Base-by-base conservation (phyloP, 495 filamentous ascomycete species). In the Xanthoparmelia taractica region DNA sequence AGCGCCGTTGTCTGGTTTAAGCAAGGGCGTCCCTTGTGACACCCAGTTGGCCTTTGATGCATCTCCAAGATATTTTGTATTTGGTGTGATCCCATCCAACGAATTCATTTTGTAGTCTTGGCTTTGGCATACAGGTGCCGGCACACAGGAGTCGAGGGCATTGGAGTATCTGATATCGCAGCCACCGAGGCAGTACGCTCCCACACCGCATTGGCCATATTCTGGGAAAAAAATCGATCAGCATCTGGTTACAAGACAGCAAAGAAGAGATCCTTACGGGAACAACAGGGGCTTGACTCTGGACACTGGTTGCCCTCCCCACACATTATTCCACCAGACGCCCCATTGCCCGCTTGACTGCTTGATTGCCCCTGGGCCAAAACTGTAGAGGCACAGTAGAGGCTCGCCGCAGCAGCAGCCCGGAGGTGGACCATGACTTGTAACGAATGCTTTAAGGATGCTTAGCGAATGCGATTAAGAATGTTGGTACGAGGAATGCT, bases 141-240 rank as follows among this genome's bases (percentile, higher is more conserved):
- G 89, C n/a, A 87, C 85, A 73, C 94, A 98, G 4, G 94, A 87
- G 62, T 92, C 85, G 68, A 97, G 78, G 7, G 82, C 81, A 76
- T 83, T 86, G 38, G 93, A 97, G 74, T 83, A 85, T 63, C 83
- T 83, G 45, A 90, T 88, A 73, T 98, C 93, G 78, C 94, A 98
- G 64, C 94, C 94, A 61, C 95, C 95, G 29, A 98, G 85, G 69
- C 94, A 98, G 81, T 88, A 97, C 57, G 91, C 94, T 69, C 94
- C 94, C 48, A 90, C 87, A 78, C 92, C 86, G 71, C 94, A 98
- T 77, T 94, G 82, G 66, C 90, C 90, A 76, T 98, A 98, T 76
- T 92, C 93, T 97, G 69, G 57, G 37, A 52, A 10, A 58, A 33
- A 18, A 41, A 65, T 29, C 10, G 52, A 63, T 64, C 50, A 59